phyloP scores from a whole-genome alignment of 148 eudicot species.

The Persicaria maculosa region DNA sequence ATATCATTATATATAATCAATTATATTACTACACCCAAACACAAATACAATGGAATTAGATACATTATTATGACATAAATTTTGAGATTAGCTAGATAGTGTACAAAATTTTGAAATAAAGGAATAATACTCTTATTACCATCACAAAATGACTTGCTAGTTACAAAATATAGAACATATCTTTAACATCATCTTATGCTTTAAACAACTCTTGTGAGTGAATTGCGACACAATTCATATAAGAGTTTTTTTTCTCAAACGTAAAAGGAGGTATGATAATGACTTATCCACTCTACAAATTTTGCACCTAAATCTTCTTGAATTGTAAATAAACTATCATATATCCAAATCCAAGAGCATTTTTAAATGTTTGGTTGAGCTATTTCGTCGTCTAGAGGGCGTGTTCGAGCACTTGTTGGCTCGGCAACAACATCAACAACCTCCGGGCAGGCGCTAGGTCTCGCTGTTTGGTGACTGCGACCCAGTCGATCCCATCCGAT shows the following conservation, averaged over 20 bases:
- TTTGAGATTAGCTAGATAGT: background rate
- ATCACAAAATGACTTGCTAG: background rate
- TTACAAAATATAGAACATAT: background rate
- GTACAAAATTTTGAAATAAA: background rate
- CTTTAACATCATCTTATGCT: background rate
- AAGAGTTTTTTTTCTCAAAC: background rate
- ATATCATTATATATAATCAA: background rate
- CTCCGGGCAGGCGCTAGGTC: background rate
- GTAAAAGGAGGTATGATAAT: background rate
- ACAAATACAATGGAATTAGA: background rate
- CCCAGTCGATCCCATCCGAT: constrained; percentile 6
- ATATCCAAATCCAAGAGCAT: background rate
- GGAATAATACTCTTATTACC: background rate
- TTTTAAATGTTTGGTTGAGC: background rate
- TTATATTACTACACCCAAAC: background rate
- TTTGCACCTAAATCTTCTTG: background rate
- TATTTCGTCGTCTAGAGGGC: background rate
- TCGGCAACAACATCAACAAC: background rate
- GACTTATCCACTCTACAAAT: background rate
- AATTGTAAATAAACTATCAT: background rate
- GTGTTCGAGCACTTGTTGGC: background rate
- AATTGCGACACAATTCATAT: background rate
- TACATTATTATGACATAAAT: no score
- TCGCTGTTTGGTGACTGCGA: background rate
- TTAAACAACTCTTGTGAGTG: background rate